These are phyloP conservation scores for Penstemon davidsonii DNA, from an alignment of 257 asterid species.

Conservation along the genomic window DNA sequence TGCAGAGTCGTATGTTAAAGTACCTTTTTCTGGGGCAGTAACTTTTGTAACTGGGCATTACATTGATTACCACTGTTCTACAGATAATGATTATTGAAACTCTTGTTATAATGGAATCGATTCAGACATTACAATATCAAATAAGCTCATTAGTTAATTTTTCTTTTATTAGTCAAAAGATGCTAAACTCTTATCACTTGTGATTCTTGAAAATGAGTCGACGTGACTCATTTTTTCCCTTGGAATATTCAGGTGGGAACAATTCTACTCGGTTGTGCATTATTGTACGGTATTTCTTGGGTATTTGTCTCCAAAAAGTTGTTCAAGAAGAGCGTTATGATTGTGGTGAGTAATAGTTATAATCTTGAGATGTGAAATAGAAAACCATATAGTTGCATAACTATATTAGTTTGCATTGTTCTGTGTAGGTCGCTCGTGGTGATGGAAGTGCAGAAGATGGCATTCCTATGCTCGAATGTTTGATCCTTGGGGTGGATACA, in stretches of 20 bases:
- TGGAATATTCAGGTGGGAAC: constrained; percentile 79
- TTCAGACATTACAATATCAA: too few relatives aligned
- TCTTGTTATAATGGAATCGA: too few relatives aligned
- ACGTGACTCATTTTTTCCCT: constrained; percentile 12
- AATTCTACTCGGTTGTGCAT: constrained; percentile 84
- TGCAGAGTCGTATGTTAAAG: constrained; percentile 64
- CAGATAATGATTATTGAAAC: constrained; percentile 50
- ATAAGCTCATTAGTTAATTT: too few relatives aligned
- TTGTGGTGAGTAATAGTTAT: constrained; percentile 63
- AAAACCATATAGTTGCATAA: neutral
- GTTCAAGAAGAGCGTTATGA: constrained; percentile 99
- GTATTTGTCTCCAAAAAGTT: constrained; percentile 82
- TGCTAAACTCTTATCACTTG: too few relatives aligned
- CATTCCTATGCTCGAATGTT: constrained; percentile 91
- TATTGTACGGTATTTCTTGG: constrained; percentile 94
- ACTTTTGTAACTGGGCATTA: constrained; percentile 81
- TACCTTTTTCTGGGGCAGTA: constrained; percentile 83
- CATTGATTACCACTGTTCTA: constrained; percentile 89
- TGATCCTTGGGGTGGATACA: constrained; percentile 97
- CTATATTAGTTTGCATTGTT: constrained; percentile 6
- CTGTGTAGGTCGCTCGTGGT: constrained; percentile 80
- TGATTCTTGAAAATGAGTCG: neutral
- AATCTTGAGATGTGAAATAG: neutral
- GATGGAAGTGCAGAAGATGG: constrained; percentile 97
- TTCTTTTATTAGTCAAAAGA: too few relatives aligned